Evolutionary conservation across 2,329 filamentous ascomycete genomes (phyloP).

Genomic region (Sporothrix mexicana): DNA sequence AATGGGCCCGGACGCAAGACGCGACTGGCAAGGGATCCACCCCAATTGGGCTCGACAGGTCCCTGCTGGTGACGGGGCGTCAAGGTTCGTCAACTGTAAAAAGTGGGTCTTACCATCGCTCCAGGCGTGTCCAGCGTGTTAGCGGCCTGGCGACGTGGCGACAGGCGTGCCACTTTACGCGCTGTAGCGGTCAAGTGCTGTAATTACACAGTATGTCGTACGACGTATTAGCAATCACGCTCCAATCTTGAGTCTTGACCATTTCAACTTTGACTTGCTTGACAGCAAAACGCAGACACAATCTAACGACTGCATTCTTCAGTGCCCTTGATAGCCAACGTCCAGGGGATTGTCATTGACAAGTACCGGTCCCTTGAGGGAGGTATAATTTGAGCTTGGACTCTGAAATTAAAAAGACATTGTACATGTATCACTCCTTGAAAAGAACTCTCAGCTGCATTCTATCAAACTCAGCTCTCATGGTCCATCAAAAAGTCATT

Average conservation of each 20-base stretch:
- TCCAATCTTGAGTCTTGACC: neutral
- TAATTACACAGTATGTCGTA: too few relatives aligned
- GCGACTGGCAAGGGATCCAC: slow-evolving; percentile 29
- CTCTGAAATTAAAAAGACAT: neutral
- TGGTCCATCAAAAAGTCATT: neutral
- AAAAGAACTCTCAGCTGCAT: neutral
- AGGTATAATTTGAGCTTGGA: neutral
- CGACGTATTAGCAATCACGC: neutral
- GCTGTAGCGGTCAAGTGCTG: neutral
- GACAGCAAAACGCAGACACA: neutral
- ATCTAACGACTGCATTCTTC: slow-evolving; percentile 1
- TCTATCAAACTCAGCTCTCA: neutral
- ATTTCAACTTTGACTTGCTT: neutral
- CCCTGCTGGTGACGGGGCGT: slow-evolving; percentile 1
- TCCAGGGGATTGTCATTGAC: neutral
- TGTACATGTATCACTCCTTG: neutral
- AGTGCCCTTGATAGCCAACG: neutral
- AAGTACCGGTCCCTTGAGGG: neutral
- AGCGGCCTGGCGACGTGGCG: neutral
- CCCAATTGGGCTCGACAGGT: neutral
- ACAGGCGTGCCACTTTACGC: slow-evolving; percentile 16
- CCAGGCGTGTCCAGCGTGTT: neutral
- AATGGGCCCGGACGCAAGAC: slow-evolving; percentile 15
- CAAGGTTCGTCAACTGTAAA: slow-evolving; percentile 26
- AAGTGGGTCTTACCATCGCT: slow-evolving; percentile 24